Evolutionary conservation across 495 filamentous ascomycete species (phyloP).

Genomic region (Tetracladium marchalianum): DNA sequence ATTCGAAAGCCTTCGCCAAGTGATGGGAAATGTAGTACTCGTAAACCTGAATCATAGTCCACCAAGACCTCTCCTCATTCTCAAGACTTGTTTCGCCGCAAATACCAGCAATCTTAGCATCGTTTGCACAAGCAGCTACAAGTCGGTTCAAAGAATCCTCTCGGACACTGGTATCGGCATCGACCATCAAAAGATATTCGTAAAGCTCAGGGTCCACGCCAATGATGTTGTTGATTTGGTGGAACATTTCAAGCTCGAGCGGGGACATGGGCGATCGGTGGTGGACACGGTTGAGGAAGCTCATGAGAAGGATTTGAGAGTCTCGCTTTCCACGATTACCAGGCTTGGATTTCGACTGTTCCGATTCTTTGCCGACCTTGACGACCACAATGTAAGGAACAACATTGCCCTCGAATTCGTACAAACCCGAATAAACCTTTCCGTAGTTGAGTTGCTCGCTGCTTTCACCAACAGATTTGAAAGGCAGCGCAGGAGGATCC

Average conservation of each 20-base stretch:
- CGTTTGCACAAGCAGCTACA: constrained; percentile 85
- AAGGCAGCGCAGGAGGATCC: constrained; percentile 85
- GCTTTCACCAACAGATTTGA: constrained; percentile 82
- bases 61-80: constrained; percentile 90
- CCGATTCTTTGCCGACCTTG: constrained; percentile 94
- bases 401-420: constrained; percentile 95
- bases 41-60: constrained; percentile 99
- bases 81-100: constrained; percentile 95
- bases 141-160: constrained; percentile 89
- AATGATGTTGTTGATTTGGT: constrained; percentile 98
- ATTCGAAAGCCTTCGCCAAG: constrained; percentile 88
- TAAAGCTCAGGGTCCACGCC: constrained; percentile 96
- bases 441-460: constrained; percentile 95
- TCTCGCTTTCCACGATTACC: constrained; percentile 98
- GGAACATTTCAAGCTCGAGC: constrained; percentile 94
- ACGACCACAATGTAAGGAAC: constrained; percentile 94
- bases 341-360: constrained; percentile 83
- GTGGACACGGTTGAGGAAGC: constrained; percentile 95
- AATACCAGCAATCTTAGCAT: constrained; percentile 93
- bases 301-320: constrained; percentile 75
- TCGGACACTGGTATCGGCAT: constrained; percentile 91
- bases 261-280: constrained; percentile 89
- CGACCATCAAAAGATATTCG: constrained; percentile 95
- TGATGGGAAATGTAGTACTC: constrained; percentile 98
- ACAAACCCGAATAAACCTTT: constrained; percentile 96